Percentiles rank a stretch among this genome's conserved stretches.
These are phyloP conservation scores for peach (Prunus persica) DNA, from an alignment of 306 rosid species.

Conservation along the genomic window DNA sequence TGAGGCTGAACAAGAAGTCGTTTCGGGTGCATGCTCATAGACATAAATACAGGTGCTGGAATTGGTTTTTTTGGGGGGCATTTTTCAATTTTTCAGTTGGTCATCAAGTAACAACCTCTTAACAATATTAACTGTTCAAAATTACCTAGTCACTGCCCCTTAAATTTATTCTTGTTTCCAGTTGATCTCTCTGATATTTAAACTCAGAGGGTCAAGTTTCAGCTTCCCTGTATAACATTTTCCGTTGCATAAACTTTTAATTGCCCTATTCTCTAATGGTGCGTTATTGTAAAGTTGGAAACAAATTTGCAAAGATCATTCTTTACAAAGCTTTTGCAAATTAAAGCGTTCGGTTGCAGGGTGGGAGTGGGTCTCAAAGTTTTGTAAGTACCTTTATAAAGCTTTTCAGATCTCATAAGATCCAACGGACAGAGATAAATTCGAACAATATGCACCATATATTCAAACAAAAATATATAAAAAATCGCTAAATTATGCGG, in stretches of 20 bases:
- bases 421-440: too few species aligned
- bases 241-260: background rate
- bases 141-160: background rate
- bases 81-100: background rate
- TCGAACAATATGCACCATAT: too few species aligned
- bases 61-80: background rate
- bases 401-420: too few species aligned
- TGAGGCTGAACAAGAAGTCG: background rate
- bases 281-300: background rate
- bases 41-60: background rate
- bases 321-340: background rate
- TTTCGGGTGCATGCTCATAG: constrained; percentile 7
- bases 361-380: background rate
- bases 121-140: background rate
- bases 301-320: background rate
- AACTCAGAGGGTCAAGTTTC: constrained; percentile 5
- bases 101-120: background rate
- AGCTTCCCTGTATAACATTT: constrained; percentile 1
- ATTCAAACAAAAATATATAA: too few species aligned
- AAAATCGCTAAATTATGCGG: too few species aligned
- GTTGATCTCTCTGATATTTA: constrained; percentile 8
- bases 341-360: too few species aligned
- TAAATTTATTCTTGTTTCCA: background rate
- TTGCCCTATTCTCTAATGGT: background rate
- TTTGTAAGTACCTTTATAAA: background rate